Evolutionary conservation across 2,329 filamentous ascomycete species (phyloP), one percentile per base, ranked within the genome.

Genomic region (Colletotrichum euphorbiae): DNA sequence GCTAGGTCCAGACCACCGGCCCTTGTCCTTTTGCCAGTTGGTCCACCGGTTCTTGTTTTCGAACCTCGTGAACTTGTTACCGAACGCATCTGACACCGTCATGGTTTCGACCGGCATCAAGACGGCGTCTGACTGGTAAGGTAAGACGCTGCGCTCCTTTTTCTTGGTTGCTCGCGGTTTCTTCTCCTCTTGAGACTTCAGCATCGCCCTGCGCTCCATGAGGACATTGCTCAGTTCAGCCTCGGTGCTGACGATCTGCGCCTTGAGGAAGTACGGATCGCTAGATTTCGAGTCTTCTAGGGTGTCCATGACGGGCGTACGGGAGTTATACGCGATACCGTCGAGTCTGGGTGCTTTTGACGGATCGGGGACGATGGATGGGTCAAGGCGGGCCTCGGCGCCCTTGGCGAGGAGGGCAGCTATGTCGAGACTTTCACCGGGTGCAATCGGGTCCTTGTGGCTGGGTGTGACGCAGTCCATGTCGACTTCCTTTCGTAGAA

Each of bases 391-490:
- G 0, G 95, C 93, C 19, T 84, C 77, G 0, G 85, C 73, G 4
- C 93, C 92, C 77, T 93, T 96, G 1, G 85, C 85, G 2, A 99
- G 87, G 1, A 99, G 85, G n/a, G 90, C 79, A 3, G 80, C 76
- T 62, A 99, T 97, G 76, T 97, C 94, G 8, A 99, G 79, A 69
- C 89, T 94, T 80, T 98, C 94, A 40, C 97, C 96, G 2, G 90
- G 91, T 0, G 92, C 86, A 46, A 99, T 98, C 33, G 90, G 85
- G 0, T 86, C 85, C 0, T 87, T 86, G 78, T 99, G 92, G 48
- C 92, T 96, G 1, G 96, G 96, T 0, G 96, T 99, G 48, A 98
- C 81, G 77, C 96, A 99, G 75, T 97, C 92, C 93, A 99, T 97
- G 77, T 99, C 92, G 4, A 99, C 97, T 79, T 99, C 96, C 77